Evolutionary conservation across 2,329 filamentous ascomycete species (phyloP), one percentile per base, ranked within the genome.

Genomic region (Cercospora beticola): DNA sequence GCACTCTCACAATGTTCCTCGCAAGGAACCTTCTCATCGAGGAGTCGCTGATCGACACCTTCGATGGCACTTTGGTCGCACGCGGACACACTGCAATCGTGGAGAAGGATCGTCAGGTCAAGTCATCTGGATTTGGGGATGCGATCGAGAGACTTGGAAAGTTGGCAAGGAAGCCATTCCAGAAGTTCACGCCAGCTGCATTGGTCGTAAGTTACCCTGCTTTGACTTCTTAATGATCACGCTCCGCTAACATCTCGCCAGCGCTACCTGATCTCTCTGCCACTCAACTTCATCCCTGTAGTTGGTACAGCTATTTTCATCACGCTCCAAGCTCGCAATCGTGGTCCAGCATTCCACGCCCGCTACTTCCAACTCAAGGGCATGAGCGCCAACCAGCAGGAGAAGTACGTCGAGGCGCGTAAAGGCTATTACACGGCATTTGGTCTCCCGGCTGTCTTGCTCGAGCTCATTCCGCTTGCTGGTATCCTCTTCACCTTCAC

Each of bases 261-360:
- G 62, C 85, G 92, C 52, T 94, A 94, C 75, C 78, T 97, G 71
- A 87, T 97, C 82, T 95, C 96, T 78, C 84, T 97, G 52, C 94
- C 94, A 10, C 85, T 98, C 69, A 98, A 97, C 82, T 93, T 97
- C 78, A 93, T 98, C 63, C 94, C 94, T 0, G 86, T 97, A 0
- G 87, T 97, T 18, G 94, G 94, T 5, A 97, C 94, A 0, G 82
- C 89, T 7, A 82, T 93, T 4, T 98, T 97, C 79, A 86, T 97
- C 36, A 78, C 91, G 30, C 78, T 96, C 16, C 93, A 97, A 79
- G 83, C 81, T 18, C 79, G 79, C 74, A 83, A 82, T 67, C 78
- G 82, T 28, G 88, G 86, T 2, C 87, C 88, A 49, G 82, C 82
- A 0, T 83, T 84, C 43, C 85, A 88, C 76, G 78, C 79, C 3